Evolutionary conservation across 140 eudicot species (phyloP), one percentile per base, ranked within the genome.

Genomic region (Ambrosia hybrid): DNA sequence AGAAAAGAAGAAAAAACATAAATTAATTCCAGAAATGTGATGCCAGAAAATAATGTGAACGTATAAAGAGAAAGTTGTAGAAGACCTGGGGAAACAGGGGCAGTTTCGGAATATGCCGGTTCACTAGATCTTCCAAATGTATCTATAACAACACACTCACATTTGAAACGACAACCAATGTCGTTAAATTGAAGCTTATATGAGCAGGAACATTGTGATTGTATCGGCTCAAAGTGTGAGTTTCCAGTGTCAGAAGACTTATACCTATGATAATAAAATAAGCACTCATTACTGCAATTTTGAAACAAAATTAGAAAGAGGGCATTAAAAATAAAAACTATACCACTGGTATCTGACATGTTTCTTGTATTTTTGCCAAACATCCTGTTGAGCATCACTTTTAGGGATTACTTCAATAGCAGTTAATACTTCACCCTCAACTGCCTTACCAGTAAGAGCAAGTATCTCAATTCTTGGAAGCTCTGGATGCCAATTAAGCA

Each of bases 291-390:
- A 52, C 8, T 8, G 45, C 6, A 12, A 30, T 10, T 53, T 43
- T 17, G 9, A 62, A 63, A 62, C 17, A 52, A 70, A 70, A 33
- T 3, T 45, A 14, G 4, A n/a, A n/a, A n/a, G 6, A 9, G 3
- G 46, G 53, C 15, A 39, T 3, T n/a, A 8, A 46, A n/a, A 37
- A 71, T 6, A n/a, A 21, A 39, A 6, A 14, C 9, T 43, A 67
- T 89, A 94, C 99, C 99, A 94, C 74, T 81, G 96, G 78, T 94
- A 94, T 81, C 82, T 84, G 83, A 94, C 90, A 62, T 91, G 96
- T 70, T 86, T 94, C 75, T 88, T 91, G 91, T 88, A 91, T 82
- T 90, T 94, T 69, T 70, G 80, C 99, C 99, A 94, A 30, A 88
- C 90, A 36, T 79, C 83, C 63, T 91, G 87, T 56, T 94, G 99